Evolutionary conservation across 208 protist genomes (phyloP), one percentile per base, ranked within the genome.

Genomic region (Phytomonas serpens): DNA sequence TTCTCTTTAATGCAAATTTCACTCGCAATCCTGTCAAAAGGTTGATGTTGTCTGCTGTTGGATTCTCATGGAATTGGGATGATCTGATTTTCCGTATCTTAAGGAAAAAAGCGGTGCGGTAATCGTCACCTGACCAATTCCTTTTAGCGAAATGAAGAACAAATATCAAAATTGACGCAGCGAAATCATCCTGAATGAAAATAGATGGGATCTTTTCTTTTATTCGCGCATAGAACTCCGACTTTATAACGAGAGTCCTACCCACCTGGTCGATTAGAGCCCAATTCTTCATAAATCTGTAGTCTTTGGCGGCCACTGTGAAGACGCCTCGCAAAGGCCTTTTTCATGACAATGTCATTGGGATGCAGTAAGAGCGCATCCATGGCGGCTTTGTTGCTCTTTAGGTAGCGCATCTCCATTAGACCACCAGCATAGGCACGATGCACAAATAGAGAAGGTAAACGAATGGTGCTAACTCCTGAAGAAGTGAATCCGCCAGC

Each of bases 361-460:
- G 90, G 86, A 71, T 86, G 85, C 71, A 95, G 80, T 61, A 95
- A 75, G 38, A 95, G 34, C 66, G 86, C 87, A 69, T 95, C 85
- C 72, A 93, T 72, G 3, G 90, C 90, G 14, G 75, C 71, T 30
- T 76, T 79, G 67, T 95, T 95, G 51, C 76, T 77, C 68, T 82
- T 79, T 71, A 95, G 71, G 71, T 95, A 95, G 11, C 71, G 78
- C 69, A 95, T 81, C 74, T 93, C 86, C 16, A 73, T 47, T 34
- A 70, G 57, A 1, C 86, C 79, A 30, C 90, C 90, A 10, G 81
- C 84, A 69, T 88, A 88, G 16, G 72, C 84, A 33, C 90, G 87
- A 27, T 95, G 85, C 6, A 84, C 77, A 77, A 92, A 95, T 34
- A 93, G 69, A 23, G 83, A 75, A 0, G 90, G 90, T 14, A 86